These are phyloP conservation scores for Cladorrhinum samala DNA, from an alignment of 495 filamentous ascomycete genomes.

Conservation along the genomic window DNA sequence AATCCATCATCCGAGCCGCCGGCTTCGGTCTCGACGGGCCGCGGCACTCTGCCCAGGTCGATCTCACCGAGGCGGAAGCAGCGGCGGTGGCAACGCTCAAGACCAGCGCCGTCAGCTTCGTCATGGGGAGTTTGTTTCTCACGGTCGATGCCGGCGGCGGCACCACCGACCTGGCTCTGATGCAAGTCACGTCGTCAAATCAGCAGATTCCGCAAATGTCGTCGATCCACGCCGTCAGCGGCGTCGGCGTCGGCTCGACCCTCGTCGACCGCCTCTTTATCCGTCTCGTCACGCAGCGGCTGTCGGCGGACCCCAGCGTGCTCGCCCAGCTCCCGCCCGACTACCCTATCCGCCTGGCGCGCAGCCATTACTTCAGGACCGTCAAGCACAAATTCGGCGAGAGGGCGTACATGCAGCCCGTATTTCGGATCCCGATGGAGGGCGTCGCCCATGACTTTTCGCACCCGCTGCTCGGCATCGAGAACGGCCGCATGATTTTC, in stretches of 20 bases:
- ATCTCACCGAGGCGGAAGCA: conserved; percentile 63
- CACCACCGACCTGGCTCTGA: conserved; percentile 35
- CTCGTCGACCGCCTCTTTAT: conserved; percentile 34
- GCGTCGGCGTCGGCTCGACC: conserved; percentile 33
- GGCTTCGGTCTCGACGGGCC: conserved; percentile 44
- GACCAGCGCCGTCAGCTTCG: conserved; percentile 26
- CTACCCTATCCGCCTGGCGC: conserved; percentile 21
- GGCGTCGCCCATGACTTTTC: conserved; percentile 34
- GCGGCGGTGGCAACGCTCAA: conserved; percentile 37
- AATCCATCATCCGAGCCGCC: conserved; percentile 41
- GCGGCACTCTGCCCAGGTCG: conserved; percentile 47
- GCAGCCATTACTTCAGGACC: conserved; percentile 29
- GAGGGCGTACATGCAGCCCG: conserved; percentile 28
- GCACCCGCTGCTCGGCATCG: conserved; percentile 31
- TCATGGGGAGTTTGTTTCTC: conserved; percentile 27
- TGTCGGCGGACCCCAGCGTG: conserved; percentile 22
- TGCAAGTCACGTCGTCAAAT: conserved; percentile 26
- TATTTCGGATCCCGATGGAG: conserved; percentile 26
- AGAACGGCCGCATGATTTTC: conserved; percentile 33
- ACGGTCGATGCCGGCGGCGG: conserved; percentile 35
- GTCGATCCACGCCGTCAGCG: conserved; percentile 31
- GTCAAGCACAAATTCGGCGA: conserved; percentile 39
- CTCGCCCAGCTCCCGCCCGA: conserved; percentile 22
- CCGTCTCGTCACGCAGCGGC: conserved; percentile 22
- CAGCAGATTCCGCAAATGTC: conserved; percentile 26